A percentile compares a stretch with the other conserved stretches of the same genome.
Conservation (phyloP, 2,329 filamentous ascomycete genomes). For the Diaporthe batatas region DNA sequence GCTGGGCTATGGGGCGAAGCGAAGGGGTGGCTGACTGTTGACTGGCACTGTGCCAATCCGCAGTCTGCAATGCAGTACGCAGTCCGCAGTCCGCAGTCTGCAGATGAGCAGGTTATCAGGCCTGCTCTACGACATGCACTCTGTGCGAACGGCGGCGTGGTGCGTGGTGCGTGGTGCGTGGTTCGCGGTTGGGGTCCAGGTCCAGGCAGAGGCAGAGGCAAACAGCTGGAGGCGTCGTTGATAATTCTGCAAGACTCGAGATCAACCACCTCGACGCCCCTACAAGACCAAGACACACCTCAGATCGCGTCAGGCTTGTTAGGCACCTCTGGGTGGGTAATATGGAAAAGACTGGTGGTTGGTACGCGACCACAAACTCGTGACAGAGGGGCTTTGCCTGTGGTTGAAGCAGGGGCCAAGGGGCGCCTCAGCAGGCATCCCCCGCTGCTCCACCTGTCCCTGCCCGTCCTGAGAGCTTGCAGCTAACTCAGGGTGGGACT, state of each 20-base stretch:
- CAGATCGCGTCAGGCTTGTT: background rate
- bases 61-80: background rate
- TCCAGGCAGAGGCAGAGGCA: background rate
- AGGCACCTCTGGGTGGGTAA: constrained; percentile 20
- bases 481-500: constrained; percentile 30
- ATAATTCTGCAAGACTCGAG: constrained; percentile 13
- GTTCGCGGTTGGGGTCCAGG: background rate
- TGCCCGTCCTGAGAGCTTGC: constrained; percentile 10
- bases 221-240: no score
- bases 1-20: constrained; percentile 4
- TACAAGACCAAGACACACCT: background rate
- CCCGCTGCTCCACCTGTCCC: constrained; percentile 15
- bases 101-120: background rate
- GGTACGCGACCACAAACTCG: constrained; percentile 21
- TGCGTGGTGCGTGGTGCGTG: background rate
- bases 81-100: no score
- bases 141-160: constrained; percentile 6
- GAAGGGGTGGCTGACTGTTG: background rate
- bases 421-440: constrained; percentile 17
- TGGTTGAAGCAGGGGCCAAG: background rate
- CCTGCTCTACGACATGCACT: constrained; percentile 1
- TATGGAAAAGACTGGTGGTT: constrained; percentile 28
- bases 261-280: background rate
- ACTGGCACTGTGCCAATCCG: constrained; percentile 1
- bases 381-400: constrained; percentile 29